phyloP scores from a whole-genome alignment of 345 rosid genomes.

The Eucalyptus virginea region DNA sequence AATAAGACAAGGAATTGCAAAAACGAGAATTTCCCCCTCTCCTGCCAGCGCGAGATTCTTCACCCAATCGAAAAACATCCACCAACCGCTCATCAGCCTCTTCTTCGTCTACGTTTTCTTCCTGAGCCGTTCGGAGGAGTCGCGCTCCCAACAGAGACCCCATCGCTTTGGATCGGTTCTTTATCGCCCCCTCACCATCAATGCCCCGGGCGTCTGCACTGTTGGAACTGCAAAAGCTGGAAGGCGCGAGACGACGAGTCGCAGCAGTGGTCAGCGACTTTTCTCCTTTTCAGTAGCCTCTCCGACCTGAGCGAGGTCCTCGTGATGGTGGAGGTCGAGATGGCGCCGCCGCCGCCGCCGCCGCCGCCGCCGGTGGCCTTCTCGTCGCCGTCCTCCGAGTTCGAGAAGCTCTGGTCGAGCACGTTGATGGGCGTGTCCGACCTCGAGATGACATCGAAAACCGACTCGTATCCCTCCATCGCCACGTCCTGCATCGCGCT shows the following conservation, averaged over 20 bases:
- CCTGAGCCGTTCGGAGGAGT: background rate
- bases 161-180: background rate
- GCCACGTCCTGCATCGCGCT: constrained; percentile 25
- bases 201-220: background rate
- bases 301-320: background rate
- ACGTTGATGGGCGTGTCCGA: constrained; percentile 34
- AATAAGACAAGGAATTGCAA: background rate
- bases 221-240: constrained; percentile 13
- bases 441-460: constrained; percentile 11
- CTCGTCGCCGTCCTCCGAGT: background rate
- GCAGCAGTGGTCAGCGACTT: background rate
- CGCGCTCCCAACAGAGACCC: background rate
- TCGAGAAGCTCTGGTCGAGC: constrained; percentile 16
- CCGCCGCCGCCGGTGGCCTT: background rate
- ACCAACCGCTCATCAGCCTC: background rate
- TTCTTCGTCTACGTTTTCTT: background rate
- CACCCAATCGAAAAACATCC: background rate
- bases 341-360: background rate
- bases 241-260: background rate
- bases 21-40: background rate
- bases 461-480: constrained; percentile 7
- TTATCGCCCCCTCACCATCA: background rate
- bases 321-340: constrained; percentile 17
- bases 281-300: constrained; percentile 1
- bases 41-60: background rate